Evolutionary conservation across 805 yeast species (phyloP).

Genomic region (Zygosaccharomyces siamensis): DNA sequence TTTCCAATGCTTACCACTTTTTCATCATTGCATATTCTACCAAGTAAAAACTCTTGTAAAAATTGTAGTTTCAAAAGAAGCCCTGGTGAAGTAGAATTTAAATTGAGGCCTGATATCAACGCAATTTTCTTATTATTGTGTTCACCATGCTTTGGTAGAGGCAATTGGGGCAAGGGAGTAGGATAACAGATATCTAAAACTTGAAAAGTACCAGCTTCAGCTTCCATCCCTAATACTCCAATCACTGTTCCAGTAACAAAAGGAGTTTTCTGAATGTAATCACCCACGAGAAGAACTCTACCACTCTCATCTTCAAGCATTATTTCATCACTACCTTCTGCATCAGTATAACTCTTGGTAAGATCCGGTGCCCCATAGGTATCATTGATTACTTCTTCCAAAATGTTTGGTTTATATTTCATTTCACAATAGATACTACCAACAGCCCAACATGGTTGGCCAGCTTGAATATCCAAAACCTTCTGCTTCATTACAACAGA

Average conservation of each 20-base stretch:
- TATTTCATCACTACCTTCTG: conserved; percentile 49
- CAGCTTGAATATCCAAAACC: conserved; percentile 40
- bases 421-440: conserved; percentile 86
- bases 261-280: conserved; percentile 47
- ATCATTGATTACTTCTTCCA: conserved; percentile 68
- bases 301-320: conserved; percentile 94
- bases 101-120: conserved; percentile 68
- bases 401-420: conserved; percentile 78
- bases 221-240: conserved; percentile 82
- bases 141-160: conserved; percentile 26
- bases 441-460: conserved; percentile 63
- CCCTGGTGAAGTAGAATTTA: conserved; percentile 44
- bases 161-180: conserved; percentile 51
- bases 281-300: conserved; percentile 66
- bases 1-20: conserved; percentile 38
- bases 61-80: conserved; percentile 46
- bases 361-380: conserved; percentile 40
- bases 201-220: conserved; percentile 76
- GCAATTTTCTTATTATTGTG: conserved; percentile 48
- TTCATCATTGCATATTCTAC: conserved; percentile 50
- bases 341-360: conserved; percentile 49
- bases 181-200: conserved; percentile 80
- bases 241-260: conserved; percentile 88
- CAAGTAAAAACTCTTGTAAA: conserved; percentile 64
- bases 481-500: conserved; percentile 40